Evolutionary conservation across 148 eudicot genomes (phyloP).

Genomic region (Rhododendron williamsianum): DNA sequence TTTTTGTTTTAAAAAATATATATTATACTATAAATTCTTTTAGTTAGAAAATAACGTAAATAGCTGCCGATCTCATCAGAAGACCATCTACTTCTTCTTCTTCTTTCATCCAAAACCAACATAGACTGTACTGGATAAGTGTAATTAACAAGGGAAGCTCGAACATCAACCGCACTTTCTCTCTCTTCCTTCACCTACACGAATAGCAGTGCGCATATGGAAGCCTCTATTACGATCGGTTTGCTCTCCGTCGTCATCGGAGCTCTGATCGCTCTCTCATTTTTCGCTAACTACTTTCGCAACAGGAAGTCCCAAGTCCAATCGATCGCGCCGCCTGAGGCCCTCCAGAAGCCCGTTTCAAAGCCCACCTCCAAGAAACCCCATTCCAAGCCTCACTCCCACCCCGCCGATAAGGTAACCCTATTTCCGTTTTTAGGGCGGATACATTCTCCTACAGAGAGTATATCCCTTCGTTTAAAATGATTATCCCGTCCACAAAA

Average conservation of each 20-base stretch:
- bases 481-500: not conserved
- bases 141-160: too few relatives aligned
- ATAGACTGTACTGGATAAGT: too few relatives aligned
- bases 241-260: constrained; percentile 46
- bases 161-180: too few relatives aligned
- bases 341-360: constrained; percentile 19
- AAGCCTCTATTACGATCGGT: constrained; percentile 43
- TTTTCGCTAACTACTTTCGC: constrained; percentile 69
- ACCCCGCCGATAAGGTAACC: constrained; percentile 64
- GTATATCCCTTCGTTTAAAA: too few relatives aligned
- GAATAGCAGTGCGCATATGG: constrained; percentile 29
- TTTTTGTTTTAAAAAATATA: too few relatives aligned
- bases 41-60: too few relatives aligned
- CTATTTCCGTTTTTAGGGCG: not conserved
- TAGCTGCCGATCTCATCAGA: too few relatives aligned
- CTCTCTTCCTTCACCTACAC: too few relatives aligned
- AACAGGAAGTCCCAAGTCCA: constrained; percentile 66
- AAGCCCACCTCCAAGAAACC: constrained; percentile 50
- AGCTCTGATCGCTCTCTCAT: constrained; percentile 44
- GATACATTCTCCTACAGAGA: not conserved
- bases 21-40: too few relatives aligned
- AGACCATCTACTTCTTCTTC: too few relatives aligned
- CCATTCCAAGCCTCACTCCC: constrained; percentile 52
- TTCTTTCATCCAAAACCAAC: too few relatives aligned
- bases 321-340: constrained; percentile 54